Evolutionary conservation across 1,284 basidiomycete genomes (phyloP), one percentile per base, ranked within the genome.

Genomic region (Trametes versicolor): DNA sequence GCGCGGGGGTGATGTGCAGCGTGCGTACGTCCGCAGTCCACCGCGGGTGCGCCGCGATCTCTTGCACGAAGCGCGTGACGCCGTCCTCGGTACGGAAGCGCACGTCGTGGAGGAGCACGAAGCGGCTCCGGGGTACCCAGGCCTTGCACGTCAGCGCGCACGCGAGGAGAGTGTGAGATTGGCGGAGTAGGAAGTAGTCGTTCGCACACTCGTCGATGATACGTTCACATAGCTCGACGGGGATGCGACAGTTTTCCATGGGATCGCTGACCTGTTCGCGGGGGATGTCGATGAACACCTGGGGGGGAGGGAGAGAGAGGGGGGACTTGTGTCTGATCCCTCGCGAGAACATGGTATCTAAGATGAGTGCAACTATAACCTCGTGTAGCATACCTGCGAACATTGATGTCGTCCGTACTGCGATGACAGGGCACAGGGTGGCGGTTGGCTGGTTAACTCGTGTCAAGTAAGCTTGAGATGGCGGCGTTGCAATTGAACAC

Each of bases 1-100:
- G 48, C 48, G 15, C n/a, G n/a, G 48, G 48, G 48, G 25, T 50
- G 8, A 50, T 50, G 48, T 29, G 48, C 25, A 50, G 48, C 19
- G 15, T 27, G 48, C 27, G 15, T 12, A 27, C 45, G 19, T 8
- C 4, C 32, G 27, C 17, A 19, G 13, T 45, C 56, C 29, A 47
- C 32, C 41, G 45, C 32, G 23, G 17, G 10, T 39, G 48, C 34
- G 21, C 36, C 34, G 23, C 17, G 57, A 58, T 36, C 41, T 50
- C 17, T 17, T 58, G 23, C 21, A 50, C 21, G 57, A 58, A 50
- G 12, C 34, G n/a, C 23, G 45, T 32, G 29, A 58, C 19, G 32
- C 21, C 41, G 36, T 9, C 25, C 48, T 8, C 48, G 21, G 37
- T 43, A 29, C 34, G 15, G 50, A 32, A 51, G 37, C 25, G 58